Evolutionary conservation across 2,329 filamentous ascomycete species (phyloP), one percentile per base, ranked within the genome.

Genomic region (Ceratocystis cubensis): DNA sequence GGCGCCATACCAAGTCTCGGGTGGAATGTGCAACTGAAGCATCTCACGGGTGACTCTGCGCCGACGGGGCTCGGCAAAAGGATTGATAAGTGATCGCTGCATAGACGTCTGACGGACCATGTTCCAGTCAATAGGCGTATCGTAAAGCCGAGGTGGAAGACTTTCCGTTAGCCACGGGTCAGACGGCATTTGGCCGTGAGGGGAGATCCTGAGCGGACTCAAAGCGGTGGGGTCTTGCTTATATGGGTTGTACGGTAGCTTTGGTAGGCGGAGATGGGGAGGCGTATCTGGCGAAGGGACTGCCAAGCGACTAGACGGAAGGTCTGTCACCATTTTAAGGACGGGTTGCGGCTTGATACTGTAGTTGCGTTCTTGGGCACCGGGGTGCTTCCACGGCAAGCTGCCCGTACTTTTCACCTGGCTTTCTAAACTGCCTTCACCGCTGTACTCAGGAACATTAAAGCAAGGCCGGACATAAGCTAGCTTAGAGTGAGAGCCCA

Each of bases 141-240:
- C 33, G 20, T 64, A 46, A 15, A 66, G 17, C 17, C 53, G 61
- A 13, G 25, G 28, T 17, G 64, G 61, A 10, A 66, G 59, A 45
- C 17, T 22, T 8, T 65, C 71, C 56, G 73, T 74, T 0, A 75
- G 74, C 2, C 79, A 73, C 0, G 73, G 71, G 2, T 81, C 50
- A 22, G 50, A 41, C 5, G 66, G 41, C 1, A 46, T 2, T 20
- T 48, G 61, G 61, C 33, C 25, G 13, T 44, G 56, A 28, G 56
- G 65, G 1, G 33, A 57, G 8, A 45, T 5, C 10, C 28, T 46
- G 1, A 3, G 5, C n/a, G 62, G 45, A 13, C 28, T 64, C 17
- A 3, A 15, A 13, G 62, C 25, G 10, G 53, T 64, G 6, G 66
- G 63, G 25, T 65, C 64, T 41, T 44, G 56, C 22, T 45, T 28